A percentile compares a stretch with the other conserved stretches of the same genome.
These are phyloP conservation scores for Abelmoschus esculentus DNA, from an alignment of 345 rosid genomes.

Conservation along the genomic window DNA sequence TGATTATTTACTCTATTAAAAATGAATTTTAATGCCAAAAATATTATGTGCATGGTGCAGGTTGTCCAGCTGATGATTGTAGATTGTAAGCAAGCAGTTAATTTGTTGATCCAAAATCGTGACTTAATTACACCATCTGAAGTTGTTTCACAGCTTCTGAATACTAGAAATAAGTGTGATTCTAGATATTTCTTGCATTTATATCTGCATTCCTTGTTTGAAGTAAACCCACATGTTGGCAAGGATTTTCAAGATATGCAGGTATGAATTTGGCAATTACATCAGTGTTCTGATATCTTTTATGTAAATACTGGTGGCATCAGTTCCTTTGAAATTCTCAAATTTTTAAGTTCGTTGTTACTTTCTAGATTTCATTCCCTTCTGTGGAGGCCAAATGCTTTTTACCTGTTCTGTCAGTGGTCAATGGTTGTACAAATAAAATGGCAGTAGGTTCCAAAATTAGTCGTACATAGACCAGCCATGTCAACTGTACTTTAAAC, in stretches of 20 bases:
- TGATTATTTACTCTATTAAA: background rate
- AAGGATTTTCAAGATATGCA: conserved; percentile 96
- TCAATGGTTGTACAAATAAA: background rate
- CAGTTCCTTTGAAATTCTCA: background rate
- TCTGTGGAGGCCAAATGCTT: background rate
- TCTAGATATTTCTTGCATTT: conserved; percentile 77
- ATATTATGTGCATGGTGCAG: conserved; percentile 34
- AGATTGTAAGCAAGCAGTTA: conserved; percentile 76
- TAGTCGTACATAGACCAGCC: background rate
- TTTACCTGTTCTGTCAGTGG: background rate
- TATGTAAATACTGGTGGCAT: background rate
- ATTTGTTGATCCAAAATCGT: conserved; percentile 72
- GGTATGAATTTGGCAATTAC: conserved; percentile 37
- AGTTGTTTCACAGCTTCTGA: conserved; percentile 65
- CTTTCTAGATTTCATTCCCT: background rate
- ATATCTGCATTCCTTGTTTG: conserved; percentile 78
- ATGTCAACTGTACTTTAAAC: background rate
- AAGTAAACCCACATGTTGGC: conserved; percentile 74
- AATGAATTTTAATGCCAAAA: background rate
- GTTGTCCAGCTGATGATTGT: conserved; percentile 84
- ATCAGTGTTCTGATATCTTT: conserved; percentile 1
- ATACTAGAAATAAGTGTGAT: conserved; percentile 57
- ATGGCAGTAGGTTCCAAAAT: conserved; percentile 1
- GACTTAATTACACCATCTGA: conserved; percentile 78
- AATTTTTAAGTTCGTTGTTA: too few species aligned